Percentiles rank a stretch among this genome's conserved stretches.
phyloP scores from a whole-genome alignment of 805 yeast species.

The Starmerella bombicola region DNA sequence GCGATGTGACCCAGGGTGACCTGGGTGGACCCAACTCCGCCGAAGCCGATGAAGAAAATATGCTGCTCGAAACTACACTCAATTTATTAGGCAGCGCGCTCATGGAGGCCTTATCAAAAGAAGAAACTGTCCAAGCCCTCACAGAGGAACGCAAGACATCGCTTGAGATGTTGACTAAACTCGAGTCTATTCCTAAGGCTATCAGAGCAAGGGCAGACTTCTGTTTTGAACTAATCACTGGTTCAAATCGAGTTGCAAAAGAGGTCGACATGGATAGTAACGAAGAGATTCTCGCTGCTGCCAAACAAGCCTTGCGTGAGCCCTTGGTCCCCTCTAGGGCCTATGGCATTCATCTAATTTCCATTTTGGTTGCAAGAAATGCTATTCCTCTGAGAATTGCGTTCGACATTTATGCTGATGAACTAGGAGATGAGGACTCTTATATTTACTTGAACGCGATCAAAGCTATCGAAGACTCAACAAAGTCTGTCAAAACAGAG shows the following conservation, averaged over 20 bases:
- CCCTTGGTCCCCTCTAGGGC: conserved; percentile 76
- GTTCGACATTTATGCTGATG: conserved; percentile 47
- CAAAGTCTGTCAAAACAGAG: background rate
- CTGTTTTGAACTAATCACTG: conserved; percentile 18
- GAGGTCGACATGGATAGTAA: conserved; percentile 15
- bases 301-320: conserved; percentile 58
- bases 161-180: background rate
- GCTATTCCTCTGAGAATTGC: conserved; percentile 42
- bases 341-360: conserved; percentile 59
- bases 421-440: conserved; percentile 69
- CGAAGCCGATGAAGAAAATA: conserved; percentile 15
- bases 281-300: conserved; percentile 36
- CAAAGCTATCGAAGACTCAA: conserved; percentile 49
- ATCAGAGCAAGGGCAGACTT: conserved; percentile 19
- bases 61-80: conserved; percentile 25
- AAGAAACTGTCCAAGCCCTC: conserved; percentile 11
- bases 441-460: conserved; percentile 75
- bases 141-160: conserved; percentile 5
- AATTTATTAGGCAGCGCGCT: conserved; percentile 27
- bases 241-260: conserved; percentile 1
- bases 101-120: conserved; percentile 21
- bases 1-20: conserved; percentile 14
- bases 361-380: conserved; percentile 39
- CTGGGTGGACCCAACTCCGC: no score
- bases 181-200: background rate